A percentile compares a stretch with the other conserved stretches of the same genome.
phyloP scores from a whole-genome alignment of 352 stramenopile species.

The Phytophthora brassicae region DNA sequence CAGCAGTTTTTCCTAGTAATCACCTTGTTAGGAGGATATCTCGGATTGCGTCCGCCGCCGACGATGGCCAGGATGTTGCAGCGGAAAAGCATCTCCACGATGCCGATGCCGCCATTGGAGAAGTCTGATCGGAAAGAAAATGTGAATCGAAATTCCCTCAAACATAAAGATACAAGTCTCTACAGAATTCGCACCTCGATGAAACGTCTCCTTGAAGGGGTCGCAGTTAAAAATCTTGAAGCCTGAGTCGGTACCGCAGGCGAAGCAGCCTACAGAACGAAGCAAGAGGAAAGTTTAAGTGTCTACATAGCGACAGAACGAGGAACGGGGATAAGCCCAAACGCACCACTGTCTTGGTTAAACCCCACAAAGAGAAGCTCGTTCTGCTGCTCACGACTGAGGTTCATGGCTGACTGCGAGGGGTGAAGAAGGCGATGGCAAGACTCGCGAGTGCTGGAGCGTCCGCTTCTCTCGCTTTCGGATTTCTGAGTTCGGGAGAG shows the following conservation, averaged over 20 bases:
- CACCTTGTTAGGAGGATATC: slow-evolving; percentile 96
- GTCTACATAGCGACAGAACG: no score
- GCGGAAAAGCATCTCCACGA: slow-evolving; percentile 99
- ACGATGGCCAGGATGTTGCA: slow-evolving; percentile 98
- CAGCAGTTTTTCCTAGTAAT: not conserved
- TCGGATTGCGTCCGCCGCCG: slow-evolving; percentile 88
- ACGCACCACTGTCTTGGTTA: slow-evolving; percentile 92
- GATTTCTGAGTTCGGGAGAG: slow-evolving; percentile 31
- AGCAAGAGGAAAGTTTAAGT: not conserved
- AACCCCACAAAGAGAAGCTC: slow-evolving; percentile 95
- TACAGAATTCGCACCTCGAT: slow-evolving; percentile 59
- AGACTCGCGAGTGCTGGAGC: slow-evolving; percentile 11
- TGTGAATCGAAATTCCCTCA: not conserved
- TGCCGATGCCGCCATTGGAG: slow-evolving; percentile 94
- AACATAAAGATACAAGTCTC: not conserved
- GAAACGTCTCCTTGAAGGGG: slow-evolving; percentile 97
- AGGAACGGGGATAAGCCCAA: no score
- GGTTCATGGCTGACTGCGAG: slow-evolving; percentile 75
- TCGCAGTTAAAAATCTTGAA: slow-evolving; percentile 99
- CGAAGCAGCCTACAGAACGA: slow-evolving; percentile 83
- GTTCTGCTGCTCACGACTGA: slow-evolving; percentile 88
- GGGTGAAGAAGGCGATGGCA: slow-evolving; percentile 1
- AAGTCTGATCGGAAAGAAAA: slow-evolving; percentile 75
- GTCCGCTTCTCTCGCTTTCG: slow-evolving; percentile 9
- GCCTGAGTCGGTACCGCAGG: slow-evolving; percentile 94